Percentiles rank a stretch among this genome's conserved stretches.
Conservation (phyloP, 768 basidiomycete species). For the Cystofilobasidium macerans region DNA sequence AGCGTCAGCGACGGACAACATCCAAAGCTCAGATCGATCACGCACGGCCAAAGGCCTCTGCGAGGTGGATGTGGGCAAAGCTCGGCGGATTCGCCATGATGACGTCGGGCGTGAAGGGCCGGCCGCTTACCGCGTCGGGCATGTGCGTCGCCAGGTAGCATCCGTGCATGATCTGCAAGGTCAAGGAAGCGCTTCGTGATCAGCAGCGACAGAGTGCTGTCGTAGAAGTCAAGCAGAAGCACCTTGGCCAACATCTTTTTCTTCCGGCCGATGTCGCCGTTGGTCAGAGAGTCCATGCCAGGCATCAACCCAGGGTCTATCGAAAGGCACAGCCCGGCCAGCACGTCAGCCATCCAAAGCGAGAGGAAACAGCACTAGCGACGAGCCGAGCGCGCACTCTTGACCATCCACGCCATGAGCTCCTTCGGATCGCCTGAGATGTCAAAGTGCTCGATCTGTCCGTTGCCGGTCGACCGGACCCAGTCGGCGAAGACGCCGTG, state of each 20-base stretch:
- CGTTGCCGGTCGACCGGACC: conserved; percentile 43
- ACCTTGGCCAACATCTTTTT: conserved; percentile 10
- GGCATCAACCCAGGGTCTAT: conserved; percentile 57
- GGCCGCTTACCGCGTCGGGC: conserved; percentile 43
- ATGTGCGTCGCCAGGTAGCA: conserved; percentile 50
- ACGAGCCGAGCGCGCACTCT: conserved; percentile 42
- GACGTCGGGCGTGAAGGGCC: conserved; percentile 51
- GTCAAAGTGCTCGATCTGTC: conserved; percentile 48
- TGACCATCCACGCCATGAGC: conserved; percentile 63
- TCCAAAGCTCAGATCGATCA: conserved; percentile 27
- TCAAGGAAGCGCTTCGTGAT: conserved; percentile 30
- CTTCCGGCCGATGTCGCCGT: conserved; percentile 54
- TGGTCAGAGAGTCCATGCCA: conserved; percentile 48
- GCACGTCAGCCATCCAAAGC: too few relatives aligned
- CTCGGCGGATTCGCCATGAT: conserved; percentile 61
- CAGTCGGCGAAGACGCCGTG: conserved; percentile 53
- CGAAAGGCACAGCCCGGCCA: conserved; percentile 17
- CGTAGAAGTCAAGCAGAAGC: too few relatives aligned
- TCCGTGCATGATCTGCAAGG: conserved; percentile 49
- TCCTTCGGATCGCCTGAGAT: conserved; percentile 56
- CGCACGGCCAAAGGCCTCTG: conserved; percentile 48
- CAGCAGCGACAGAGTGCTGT: conserved; percentile 44
- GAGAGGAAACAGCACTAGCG: neutral
- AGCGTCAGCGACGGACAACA: conserved; percentile 37
- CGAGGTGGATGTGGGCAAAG: conserved; percentile 56